A percentile compares a stretch with the other conserved stretches of the same genome.
Evolutionary conservation across 163 green algal species (phyloP).

Genomic region (Chloroidium sp.): DNA sequence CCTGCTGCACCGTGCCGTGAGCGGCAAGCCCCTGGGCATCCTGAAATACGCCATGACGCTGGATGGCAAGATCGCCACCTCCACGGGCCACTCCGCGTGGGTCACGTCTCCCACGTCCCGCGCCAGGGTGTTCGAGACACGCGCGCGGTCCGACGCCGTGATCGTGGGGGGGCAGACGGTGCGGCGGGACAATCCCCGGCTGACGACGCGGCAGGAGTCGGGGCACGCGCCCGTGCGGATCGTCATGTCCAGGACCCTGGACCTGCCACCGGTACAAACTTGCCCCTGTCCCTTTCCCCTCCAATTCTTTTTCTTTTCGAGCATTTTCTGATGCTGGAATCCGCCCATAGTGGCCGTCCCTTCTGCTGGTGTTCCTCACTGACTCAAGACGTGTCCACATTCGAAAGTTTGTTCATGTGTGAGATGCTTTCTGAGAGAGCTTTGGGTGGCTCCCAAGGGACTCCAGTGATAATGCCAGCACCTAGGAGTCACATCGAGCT

Average conservation of each 20-base stretch:
- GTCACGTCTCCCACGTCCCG: slow-evolving; percentile 61
- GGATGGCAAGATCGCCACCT: slow-evolving; percentile 96
- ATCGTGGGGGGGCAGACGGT: slow-evolving; percentile 96
- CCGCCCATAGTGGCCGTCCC: too few species aligned
- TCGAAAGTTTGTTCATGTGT: too few species aligned
- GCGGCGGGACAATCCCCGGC: slow-evolving; percentile 83
- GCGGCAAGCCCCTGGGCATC: slow-evolving; percentile 70
- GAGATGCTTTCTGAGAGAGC: too few species aligned
- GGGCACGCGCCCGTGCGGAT: slow-evolving; percentile 82
- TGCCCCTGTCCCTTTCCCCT: background rate
- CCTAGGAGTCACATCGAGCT: too few species aligned
- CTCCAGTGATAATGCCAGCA: too few species aligned
- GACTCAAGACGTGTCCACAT: too few species aligned
- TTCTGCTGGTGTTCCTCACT: too few species aligned
- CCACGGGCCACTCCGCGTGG: slow-evolving; percentile 82
- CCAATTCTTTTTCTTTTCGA: background rate
- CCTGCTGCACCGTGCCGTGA: slow-evolving; percentile 74
- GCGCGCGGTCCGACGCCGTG: slow-evolving; percentile 76
- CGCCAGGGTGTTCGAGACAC: slow-evolving; percentile 26
- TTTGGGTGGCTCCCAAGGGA: too few species aligned
- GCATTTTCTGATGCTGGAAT: background rate
- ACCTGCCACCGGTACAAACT: slow-evolving; percentile 67
- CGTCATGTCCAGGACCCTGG: slow-evolving; percentile 86
- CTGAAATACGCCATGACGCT: slow-evolving; percentile 99
- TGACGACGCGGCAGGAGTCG: slow-evolving; percentile 82